Evolutionary conservation across 1,284 basidiomycete genomes (phyloP).

Genomic region (Phaffia rhodozyma): DNA sequence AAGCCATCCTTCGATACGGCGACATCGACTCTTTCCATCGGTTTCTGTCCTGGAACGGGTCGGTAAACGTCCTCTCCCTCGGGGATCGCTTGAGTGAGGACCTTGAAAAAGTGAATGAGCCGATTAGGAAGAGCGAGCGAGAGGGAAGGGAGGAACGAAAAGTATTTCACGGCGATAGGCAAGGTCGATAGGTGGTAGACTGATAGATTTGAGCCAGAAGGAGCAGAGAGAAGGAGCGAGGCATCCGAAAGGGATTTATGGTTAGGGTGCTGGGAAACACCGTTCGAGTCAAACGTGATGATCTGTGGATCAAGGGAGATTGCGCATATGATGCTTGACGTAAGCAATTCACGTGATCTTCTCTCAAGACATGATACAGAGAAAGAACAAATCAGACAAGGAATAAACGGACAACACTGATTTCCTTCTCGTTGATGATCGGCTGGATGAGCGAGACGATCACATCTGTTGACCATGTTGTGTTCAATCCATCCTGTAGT

Average conservation of each 20-base stretch:
- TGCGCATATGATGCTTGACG: neutral
- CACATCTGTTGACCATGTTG: constrained; percentile 50
- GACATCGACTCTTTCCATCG: neutral
- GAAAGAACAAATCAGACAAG: constrained; percentile 2
- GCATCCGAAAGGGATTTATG: constrained; percentile 64
- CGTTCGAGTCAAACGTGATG: constrained; percentile 73
- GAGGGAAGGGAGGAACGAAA: constrained; percentile 1
- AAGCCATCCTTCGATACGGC: constrained; percentile 40
- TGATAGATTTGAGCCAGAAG: neutral
- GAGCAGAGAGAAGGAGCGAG: constrained; percentile 22
- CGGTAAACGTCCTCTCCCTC: too few species aligned
- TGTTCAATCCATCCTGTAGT: constrained; percentile 65
- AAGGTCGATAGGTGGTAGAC: constrained; percentile 12
- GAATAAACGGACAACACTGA: constrained; percentile 47
- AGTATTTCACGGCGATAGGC: constrained; percentile 3
- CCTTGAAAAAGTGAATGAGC: constrained; percentile 19
- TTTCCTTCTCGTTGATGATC: constrained; percentile 49
- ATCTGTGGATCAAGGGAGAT: constrained; percentile 43
- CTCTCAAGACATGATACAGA: constrained; percentile 1
- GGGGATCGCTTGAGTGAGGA: too few species aligned
- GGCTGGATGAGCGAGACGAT: constrained; percentile 51
- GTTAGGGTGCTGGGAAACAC: constrained; percentile 81
- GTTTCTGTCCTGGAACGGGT: neutral
- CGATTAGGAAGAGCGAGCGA: constrained; percentile 26
- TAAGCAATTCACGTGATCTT: neutral